Evolutionary conservation across 148 eudicot genomes (phyloP), one percentile per base, ranked within the genome.

Genomic region (Persicaria tinctoria): DNA sequence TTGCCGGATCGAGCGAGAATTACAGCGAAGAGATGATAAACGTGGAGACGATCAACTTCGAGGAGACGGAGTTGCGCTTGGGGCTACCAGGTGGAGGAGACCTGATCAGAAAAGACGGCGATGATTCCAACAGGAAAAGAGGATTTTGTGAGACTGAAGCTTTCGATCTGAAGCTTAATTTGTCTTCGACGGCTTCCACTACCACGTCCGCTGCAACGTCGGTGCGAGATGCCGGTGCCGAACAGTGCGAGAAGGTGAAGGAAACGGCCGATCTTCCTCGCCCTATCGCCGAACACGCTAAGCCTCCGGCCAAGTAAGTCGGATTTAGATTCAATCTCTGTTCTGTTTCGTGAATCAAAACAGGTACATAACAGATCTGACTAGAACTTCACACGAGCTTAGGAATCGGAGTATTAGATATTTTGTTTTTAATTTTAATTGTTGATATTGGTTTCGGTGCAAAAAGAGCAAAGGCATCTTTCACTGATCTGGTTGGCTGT

Each of bases 281-380:
- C 32, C 16, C 68, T 3, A 3, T 70, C 48, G 32, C 55, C 73
- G 85, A 85, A 51, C 77, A 78, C 41, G 63, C 80, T 68, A 86
- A 86, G 47, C 89, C 85, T 23, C 84, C 88, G 56, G 78, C 85
- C 77, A 86, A 86, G 89, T 86, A 83, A 49, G 85, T 68, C 46
- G 7, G 18, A 68, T 45, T 64, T 8, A 23, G 18, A 3, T 57
- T 6, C 18, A 57, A n/a, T 16, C 9, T 41, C 20, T 45, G 5
- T 5, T 69, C 49, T 8, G 20, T 17, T 46, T 46, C 45, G 73
- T 46, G 18, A 44, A 41, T 66, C 38, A 11, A 23, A 23, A 23
- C 27, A 0, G 27, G 27, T 23, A 23, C 27, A 23, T 23, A 32
- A 32, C 3, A 32, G 3, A 32, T 32, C 41, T 32, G 41, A 2